Base-by-base conservation (phyloP, 768 basidiomycete species). In the Suillus discolor region DNA sequence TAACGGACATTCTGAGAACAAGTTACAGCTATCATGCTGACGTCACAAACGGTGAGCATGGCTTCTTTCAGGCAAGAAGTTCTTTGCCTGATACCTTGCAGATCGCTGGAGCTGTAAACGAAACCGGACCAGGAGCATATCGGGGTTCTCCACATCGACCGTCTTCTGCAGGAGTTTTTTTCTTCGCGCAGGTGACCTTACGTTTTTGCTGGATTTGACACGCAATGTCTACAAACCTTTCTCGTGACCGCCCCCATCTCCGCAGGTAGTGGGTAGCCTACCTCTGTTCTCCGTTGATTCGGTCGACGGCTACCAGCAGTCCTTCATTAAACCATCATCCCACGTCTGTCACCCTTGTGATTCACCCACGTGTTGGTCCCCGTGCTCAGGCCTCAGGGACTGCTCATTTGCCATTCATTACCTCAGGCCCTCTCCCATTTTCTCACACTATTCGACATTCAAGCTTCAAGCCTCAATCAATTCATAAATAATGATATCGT, bases 11-110 rank as follows among this genome's bases (percentile, higher is more conserved):
- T 28, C 25, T 18, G 51, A 28, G 16, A 51, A 91, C 76, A 47
- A 47, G 20, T 47, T 47, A n/a, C 5, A 88, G 89, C 67, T 99
- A 94, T 76, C 90, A 92, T 28, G 94, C 99, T 54, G 97, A 99
- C 71, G 89, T 96, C 51, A 95, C 91, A 9, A 93, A 95, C 73
- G 88, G 89, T 2, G 79, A 83, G 44, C 89, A 87, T 45, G 93
- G 92, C 0, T 96, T 97, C 49, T 51, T 16, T 16, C 23, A 51
- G 23, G 23, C 49, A 51, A 51, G 49, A 51, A 51, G 5, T 51
- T 51, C 80, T 78, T 38, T 90, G 1, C 85, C 86, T 1, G 91
- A 91, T 59, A 87, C 88, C 1, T 79, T 98, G 3, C 94, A 96
- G 76, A 88, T 94, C 93, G 1, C 78, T 90, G 49, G 92, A 93